Evolutionary conservation across 805 yeast genomes (phyloP), one percentile per base, ranked within the genome.

Genomic region (Saturnispora saitoi): DNA sequence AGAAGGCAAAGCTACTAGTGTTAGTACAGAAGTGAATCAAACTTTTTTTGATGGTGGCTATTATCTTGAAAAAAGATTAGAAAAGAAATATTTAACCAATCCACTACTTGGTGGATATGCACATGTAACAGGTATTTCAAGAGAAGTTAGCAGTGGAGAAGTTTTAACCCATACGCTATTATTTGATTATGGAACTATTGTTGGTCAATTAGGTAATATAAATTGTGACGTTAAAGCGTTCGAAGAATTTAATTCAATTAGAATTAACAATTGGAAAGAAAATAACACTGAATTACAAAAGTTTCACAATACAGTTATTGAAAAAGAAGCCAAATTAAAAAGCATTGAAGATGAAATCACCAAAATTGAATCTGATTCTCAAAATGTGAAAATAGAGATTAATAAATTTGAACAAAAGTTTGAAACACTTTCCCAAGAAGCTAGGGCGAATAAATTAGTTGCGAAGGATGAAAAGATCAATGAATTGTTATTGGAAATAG

Each of bases 41-140:
- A 22, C 28, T 11, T 46, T 46, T 15, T 46, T 46, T 40, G 32
- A 46, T 26, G 48, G 48, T n/a, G 48, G 48, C 11, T 82, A 73
- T 58, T 86, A 86, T 57, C 77, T 78, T 43, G 58, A 70, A 24
- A 82, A 81, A 62, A 69, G 93, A 54, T 67, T 83, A 45, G 76
- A 77, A 54, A 79, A 76, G 65, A 81, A 80, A 51, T 86, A 86
- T 59, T 72, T 84, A 6, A 72, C 83, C 24, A 85, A 85, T 57
- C 90, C 93, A 1, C 62, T 83, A 39, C 75, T 72, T 47, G 53
- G 52, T 12, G 59, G 66, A 24, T 59, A 60, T 38, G 58, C 62
- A 31, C 53, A 53, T 32, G 49, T 67, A n/a, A 63, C 69, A 2
- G 73, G 73, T 1, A 67, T 69, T 4, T 58, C 64, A 11, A 62